These are phyloP conservation scores for Aphanomyces cochlioides DNA, from an alignment of 352 stramenopile species.

Conservation along the genomic window DNA sequence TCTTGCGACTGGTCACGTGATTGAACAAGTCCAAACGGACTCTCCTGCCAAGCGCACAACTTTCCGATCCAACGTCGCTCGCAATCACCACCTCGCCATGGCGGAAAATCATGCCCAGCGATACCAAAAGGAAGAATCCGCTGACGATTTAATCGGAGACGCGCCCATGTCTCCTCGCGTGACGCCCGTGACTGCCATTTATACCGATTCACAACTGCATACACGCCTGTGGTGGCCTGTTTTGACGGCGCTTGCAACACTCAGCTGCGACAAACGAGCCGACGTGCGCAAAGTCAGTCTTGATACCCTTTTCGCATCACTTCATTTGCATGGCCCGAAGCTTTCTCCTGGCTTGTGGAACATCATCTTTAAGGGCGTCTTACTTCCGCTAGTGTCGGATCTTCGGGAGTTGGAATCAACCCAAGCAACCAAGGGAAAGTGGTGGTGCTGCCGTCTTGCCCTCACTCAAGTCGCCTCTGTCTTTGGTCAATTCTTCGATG, in stretches of 20 bases:
- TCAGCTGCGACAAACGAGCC: slow-evolving; percentile 87
- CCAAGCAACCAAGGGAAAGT: background rate
- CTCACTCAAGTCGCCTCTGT: slow-evolving; percentile 45
- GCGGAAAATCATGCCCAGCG: slow-evolving; percentile 4
- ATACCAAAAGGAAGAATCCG: slow-evolving; percentile 28
- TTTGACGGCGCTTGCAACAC: slow-evolving; percentile 93
- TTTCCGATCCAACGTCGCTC: slow-evolving; percentile 32
- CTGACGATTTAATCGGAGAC: slow-evolving; percentile 27
- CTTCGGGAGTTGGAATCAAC: slow-evolving; percentile 17
- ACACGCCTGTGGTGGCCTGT: slow-evolving; percentile 93
- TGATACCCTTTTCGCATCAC: slow-evolving; percentile 64
- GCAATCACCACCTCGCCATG: background rate
- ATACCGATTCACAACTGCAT: slow-evolving; percentile 68
- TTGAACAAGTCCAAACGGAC: slow-evolving; percentile 76
- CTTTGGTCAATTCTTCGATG: slow-evolving; percentile 78
- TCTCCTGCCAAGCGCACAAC: slow-evolving; percentile 38
- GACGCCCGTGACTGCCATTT: slow-evolving; percentile 37
- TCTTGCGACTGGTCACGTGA: slow-evolving; percentile 68
- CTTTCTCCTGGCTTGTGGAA: slow-evolving; percentile 77
- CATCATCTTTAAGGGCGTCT: slow-evolving; percentile 79
- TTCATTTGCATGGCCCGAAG: slow-evolving; percentile 62
- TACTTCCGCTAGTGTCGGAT: slow-evolving; percentile 68
- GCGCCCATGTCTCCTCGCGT: slow-evolving; percentile 29
- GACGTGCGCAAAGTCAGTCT: slow-evolving; percentile 81
- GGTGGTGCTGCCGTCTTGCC: background rate